Evolutionary conservation across 2,329 filamentous ascomycete species (phyloP).

Genomic region (Furcasterigmium sp.): DNA sequence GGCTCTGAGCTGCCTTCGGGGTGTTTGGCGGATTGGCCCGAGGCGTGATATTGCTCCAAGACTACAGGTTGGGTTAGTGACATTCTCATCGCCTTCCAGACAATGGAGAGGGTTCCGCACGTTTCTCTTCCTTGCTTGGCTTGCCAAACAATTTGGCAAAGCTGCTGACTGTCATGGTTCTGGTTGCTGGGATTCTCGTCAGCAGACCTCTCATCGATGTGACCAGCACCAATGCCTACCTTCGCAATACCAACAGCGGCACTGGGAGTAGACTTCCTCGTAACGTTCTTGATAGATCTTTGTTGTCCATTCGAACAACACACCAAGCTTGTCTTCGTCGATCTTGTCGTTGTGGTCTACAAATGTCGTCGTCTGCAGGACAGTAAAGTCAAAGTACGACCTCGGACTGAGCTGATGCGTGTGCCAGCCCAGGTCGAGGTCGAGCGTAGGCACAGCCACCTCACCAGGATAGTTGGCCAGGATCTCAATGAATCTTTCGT

Average conservation of each 20-base stretch:
- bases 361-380: constrained; percentile 42
- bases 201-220: too few relatives aligned
- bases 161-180: not conserved
- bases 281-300: constrained; percentile 59
- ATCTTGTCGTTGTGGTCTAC: constrained; percentile 84
- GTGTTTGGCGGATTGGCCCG: constrained; percentile 33
- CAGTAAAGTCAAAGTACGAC: constrained; percentile 54
- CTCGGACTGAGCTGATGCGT: constrained; percentile 64
- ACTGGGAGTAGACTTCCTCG: constrained; percentile 61
- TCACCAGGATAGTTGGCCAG: constrained; percentile 38
- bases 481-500: constrained; percentile 52
- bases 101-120: constrained; percentile 12
- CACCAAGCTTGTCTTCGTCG: constrained; percentile 57
- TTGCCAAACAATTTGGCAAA: constrained; percentile 34
- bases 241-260: constrained; percentile 77
- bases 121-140: constrained; percentile 33
- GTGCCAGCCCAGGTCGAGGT: constrained; percentile 69
- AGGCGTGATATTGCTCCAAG: constrained; percentile 34
- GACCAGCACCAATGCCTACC: constrained; percentile 26
- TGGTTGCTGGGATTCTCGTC: too few relatives aligned
- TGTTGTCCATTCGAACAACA: constrained; percentile 63
- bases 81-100: not conserved
- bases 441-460: constrained; percentile 59
- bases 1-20: constrained; percentile 39
- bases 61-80: not conserved